phyloP scores from a whole-genome alignment of 2,329 filamentous ascomycete genomes.

The Penicillium rolfsii region DNA sequence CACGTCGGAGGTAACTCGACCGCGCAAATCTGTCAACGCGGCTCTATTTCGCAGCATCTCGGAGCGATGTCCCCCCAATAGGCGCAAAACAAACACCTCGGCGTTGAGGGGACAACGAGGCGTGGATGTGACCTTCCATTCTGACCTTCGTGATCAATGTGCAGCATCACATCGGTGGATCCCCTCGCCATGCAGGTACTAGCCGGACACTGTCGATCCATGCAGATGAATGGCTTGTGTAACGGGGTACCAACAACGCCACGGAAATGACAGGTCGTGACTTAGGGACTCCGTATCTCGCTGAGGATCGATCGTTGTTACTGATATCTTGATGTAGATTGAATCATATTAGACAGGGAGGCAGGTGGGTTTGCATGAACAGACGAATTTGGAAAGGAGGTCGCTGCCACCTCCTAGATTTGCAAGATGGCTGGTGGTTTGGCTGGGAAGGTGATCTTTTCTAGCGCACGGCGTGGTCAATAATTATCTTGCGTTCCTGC shows the following conservation, averaged over 20 bases:
- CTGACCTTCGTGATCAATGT: constrained; percentile 10
- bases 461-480: constrained; percentile 2
- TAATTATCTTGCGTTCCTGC: not conserved
- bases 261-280: constrained; percentile 25
- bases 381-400: not conserved
- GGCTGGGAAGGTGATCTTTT: not conserved
- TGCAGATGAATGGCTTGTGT: constrained; percentile 22
- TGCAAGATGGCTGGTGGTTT: not conserved
- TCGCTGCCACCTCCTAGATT: not conserved
- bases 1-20: not conserved
- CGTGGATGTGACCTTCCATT: not conserved
- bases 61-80: constrained; percentile 6
- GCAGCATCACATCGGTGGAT: constrained; percentile 21
- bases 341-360: not conserved
- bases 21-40: not conserved
- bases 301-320: constrained; percentile 4
- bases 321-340: not conserved
- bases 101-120: constrained; percentile 26
- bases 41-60: not conserved
- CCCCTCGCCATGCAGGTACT: constrained; percentile 19
- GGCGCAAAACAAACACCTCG: constrained; percentile 6
- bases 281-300: not conserved
- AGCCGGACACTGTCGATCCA: constrained; percentile 15
- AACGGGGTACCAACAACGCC: constrained; percentile 23
- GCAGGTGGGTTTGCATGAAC: not conserved